Percentiles rank a stretch among this genome's conserved stretches.
Evolutionary conservation across 805 yeast genomes (phyloP).

Genomic region (Candida hispaniensis): DNA sequence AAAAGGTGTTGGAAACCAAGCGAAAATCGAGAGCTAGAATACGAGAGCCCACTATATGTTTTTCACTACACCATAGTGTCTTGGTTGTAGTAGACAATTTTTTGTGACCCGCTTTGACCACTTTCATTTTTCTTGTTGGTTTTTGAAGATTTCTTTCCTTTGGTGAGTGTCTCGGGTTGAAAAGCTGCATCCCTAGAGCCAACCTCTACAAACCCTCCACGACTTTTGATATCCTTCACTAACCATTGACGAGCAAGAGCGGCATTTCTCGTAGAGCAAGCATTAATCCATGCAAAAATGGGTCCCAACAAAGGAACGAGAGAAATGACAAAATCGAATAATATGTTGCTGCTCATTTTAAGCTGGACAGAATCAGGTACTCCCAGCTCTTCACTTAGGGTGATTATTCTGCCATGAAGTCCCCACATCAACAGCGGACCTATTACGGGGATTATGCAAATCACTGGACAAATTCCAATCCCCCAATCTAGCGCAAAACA

Average conservation of each 20-base stretch:
- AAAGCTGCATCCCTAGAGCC: too few species aligned
- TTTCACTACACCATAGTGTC: too few species aligned
- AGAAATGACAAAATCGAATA: slow-evolving; percentile 61
- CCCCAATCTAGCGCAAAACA: slow-evolving; percentile 59
- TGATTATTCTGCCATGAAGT: slow-evolving; percentile 58
- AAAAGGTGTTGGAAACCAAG: too few species aligned
- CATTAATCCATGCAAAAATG: slow-evolving; percentile 68
- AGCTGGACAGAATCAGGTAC: slow-evolving; percentile 51
- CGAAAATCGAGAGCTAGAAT: too few species aligned
- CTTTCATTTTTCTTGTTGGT: too few species aligned
- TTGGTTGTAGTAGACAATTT: too few species aligned
- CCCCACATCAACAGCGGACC: slow-evolving; percentile 79
- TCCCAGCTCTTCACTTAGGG: slow-evolving; percentile 46
- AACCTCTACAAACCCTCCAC: slow-evolving; percentile 14
- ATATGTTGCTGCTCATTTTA: slow-evolving; percentile 65
- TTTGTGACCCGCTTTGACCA: too few species aligned
- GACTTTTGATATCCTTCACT: slow-evolving; percentile 6
- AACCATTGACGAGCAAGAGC: slow-evolving; percentile 31
- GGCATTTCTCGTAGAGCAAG: slow-evolving; percentile 83
- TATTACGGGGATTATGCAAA: slow-evolving; percentile 63
- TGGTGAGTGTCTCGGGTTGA: too few species aligned
- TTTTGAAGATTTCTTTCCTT: too few species aligned
- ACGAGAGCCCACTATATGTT: too few species aligned
- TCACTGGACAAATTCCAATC: slow-evolving; percentile 65
- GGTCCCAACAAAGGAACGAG: slow-evolving; percentile 75